Conservation (phyloP, 257 asterid genomes). For the Solanum paucissectum region DNA sequence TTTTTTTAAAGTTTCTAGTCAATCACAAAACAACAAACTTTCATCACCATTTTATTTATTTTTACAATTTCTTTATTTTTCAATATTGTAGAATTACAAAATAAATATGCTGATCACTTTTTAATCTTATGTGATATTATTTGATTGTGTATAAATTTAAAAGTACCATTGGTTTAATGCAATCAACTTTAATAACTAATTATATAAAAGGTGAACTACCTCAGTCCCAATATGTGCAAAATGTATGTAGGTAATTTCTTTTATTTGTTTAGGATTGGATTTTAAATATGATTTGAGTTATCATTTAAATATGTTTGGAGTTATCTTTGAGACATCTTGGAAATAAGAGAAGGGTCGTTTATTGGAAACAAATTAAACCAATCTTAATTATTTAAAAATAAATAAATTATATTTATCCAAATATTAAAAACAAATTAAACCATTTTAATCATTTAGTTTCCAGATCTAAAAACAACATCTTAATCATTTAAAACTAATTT, state of each 20-base stretch:
- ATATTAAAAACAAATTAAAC: too few species aligned
- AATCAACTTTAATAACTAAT: neutral
- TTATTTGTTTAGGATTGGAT: neutral
- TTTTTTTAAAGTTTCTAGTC: neutral
- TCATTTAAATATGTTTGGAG: too few species aligned
- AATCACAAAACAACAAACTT: neutral
- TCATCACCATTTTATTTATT: neutral
- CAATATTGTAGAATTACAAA: neutral
- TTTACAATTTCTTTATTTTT: too few species aligned
- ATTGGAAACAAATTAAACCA: too few species aligned
- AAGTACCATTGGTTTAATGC: neutral
- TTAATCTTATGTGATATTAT: neutral
- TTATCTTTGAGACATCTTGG: too few species aligned
- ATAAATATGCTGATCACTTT: neutral
- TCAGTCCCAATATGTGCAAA: neutral
- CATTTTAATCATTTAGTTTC: too few species aligned
- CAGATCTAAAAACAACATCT: rapidly evolving
- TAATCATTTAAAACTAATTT: too few species aligned
- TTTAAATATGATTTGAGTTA: too few species aligned
- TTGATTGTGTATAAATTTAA: neutral
- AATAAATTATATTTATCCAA: too few species aligned
- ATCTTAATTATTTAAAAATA: too few species aligned
- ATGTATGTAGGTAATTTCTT: neutral
- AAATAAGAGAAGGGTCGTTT: too few species aligned
- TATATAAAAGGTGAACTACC: neutral